Conservation (phyloP, 805 yeast genomes). For the Jamesozyma piceae region DNA sequence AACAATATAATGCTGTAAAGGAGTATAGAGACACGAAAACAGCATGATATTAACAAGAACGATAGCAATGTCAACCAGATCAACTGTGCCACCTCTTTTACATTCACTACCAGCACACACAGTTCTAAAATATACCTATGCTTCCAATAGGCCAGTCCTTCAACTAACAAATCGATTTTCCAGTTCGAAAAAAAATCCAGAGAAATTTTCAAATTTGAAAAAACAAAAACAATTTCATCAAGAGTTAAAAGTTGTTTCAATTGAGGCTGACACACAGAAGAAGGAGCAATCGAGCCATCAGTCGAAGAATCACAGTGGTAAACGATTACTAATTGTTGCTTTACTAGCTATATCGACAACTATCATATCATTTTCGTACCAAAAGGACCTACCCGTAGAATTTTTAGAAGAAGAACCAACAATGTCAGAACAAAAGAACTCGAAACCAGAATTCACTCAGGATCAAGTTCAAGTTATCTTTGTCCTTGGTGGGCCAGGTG, state of each 20-base stretch:
- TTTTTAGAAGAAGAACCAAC: constrained; percentile 33
- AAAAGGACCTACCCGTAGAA: constrained; percentile 37
- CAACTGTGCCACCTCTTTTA: neutral
- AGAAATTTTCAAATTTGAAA: neutral
- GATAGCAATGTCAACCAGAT: neutral
- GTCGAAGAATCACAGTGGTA: constrained; percentile 29
- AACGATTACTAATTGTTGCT: constrained; percentile 34
- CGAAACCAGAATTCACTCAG: constrained; percentile 41
- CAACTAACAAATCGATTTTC: neutral
- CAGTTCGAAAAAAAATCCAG: neutral
- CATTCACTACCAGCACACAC: neutral
- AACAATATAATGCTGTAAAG: too few relatives aligned
- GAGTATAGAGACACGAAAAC: neutral
- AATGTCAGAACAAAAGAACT: constrained; percentile 8
- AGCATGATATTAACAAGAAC: neutral
- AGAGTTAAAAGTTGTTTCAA: neutral
- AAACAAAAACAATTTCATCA: neutral
- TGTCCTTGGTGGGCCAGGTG: constrained; percentile 96
- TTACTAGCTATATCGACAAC: constrained; percentile 42
- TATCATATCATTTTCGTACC: constrained; percentile 34
- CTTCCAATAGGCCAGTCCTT: neutral
- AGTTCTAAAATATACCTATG: neutral
- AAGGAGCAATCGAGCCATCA: constrained; percentile 21
- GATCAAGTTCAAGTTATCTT: constrained; percentile 72
- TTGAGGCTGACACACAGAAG: neutral